Conservation (phyloP, 139 green algal genomes). For the Tetraselmis striata region DNA sequence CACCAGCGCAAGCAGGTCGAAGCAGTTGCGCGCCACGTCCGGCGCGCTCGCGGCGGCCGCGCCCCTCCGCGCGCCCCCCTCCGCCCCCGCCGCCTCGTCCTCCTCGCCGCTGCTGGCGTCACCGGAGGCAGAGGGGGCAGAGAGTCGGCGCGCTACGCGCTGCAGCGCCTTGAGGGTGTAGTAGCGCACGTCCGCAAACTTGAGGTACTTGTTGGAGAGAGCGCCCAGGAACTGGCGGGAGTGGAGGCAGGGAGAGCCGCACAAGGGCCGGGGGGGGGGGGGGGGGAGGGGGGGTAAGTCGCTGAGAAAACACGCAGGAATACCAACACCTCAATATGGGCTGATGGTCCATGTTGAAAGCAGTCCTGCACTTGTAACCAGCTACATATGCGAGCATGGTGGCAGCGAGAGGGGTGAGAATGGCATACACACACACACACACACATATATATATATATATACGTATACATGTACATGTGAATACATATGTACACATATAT, state of each 20-base stretch:
- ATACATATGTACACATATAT: no score
- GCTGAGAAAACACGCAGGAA: no score
- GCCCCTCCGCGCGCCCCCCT: not conserved
- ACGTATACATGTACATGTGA: no score
- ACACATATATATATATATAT: no score
- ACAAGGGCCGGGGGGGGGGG: not conserved
- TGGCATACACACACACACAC: no score
- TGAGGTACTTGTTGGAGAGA: conserved; percentile 5
- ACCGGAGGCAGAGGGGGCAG: not conserved
- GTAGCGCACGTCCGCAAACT: conserved; percentile 54
- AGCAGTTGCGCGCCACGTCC: conserved; percentile 29
- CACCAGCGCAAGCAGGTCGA: conserved; percentile 31
- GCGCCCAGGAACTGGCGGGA: not conserved
- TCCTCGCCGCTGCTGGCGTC: not conserved
- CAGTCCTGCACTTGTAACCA: no score
- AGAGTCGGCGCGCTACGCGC: conserved; percentile 17
- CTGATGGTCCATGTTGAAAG: no score
- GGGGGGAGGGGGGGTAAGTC: not conserved
- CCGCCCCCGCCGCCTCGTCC: conserved; percentile 7
- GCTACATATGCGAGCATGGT: no score
- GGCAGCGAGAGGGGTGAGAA: no score
- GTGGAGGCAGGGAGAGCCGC: no score
- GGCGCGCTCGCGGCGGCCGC: not conserved
- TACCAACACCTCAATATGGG: no score
- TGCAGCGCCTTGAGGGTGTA: conserved; percentile 40